Conservation (phyloP, 768 basidiomycete genomes). For the Strobilomyces confusus region DNA sequence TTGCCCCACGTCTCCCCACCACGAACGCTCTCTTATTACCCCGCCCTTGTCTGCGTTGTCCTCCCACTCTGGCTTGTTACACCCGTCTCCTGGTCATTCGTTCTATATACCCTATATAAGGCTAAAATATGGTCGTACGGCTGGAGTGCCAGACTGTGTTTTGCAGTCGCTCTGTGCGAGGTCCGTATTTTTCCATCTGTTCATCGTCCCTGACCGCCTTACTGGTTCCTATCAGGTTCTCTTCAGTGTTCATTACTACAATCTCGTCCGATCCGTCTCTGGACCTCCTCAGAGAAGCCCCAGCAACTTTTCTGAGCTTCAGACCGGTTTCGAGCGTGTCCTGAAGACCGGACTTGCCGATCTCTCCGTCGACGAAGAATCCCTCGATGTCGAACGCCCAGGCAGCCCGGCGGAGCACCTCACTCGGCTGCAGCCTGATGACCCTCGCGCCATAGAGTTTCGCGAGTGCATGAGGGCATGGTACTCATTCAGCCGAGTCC, state of each 20-base stretch:
- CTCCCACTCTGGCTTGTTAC: slow-evolving; percentile 61
- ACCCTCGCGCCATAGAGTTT: slow-evolving; percentile 73
- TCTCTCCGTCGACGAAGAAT: slow-evolving; percentile 54
- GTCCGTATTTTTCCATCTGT: slow-evolving; percentile 33
- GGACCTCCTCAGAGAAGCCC: slow-evolving; percentile 41
- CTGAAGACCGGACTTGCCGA: slow-evolving; percentile 61
- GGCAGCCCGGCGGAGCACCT: slow-evolving; percentile 61
- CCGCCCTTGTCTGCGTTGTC: slow-evolving; percentile 53
- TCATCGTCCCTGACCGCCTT: background rate
- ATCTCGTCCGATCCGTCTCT: slow-evolving; percentile 47
- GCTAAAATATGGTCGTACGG: slow-evolving; percentile 41
- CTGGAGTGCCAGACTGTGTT: slow-evolving; percentile 36
- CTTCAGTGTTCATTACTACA: slow-evolving; percentile 64
- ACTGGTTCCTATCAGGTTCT: slow-evolving; percentile 43
- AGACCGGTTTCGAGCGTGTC: slow-evolving; percentile 55
- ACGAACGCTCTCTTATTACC: slow-evolving; percentile 51
- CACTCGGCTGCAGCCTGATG: slow-evolving; percentile 51
- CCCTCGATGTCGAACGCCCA: slow-evolving; percentile 44
- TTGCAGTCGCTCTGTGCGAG: slow-evolving; percentile 56
- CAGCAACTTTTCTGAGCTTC: slow-evolving; percentile 54
- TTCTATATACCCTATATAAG: slow-evolving; percentile 42
- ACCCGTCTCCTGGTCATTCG: slow-evolving; percentile 65
- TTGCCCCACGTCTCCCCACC: slow-evolving; percentile 37
- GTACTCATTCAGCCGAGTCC: slow-evolving; percentile 19
- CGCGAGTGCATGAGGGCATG: slow-evolving; percentile 61